phyloP scores from a whole-genome alignment of 352 stramenopile genomes.

The Aphanomyces cochlioides region DNA sequence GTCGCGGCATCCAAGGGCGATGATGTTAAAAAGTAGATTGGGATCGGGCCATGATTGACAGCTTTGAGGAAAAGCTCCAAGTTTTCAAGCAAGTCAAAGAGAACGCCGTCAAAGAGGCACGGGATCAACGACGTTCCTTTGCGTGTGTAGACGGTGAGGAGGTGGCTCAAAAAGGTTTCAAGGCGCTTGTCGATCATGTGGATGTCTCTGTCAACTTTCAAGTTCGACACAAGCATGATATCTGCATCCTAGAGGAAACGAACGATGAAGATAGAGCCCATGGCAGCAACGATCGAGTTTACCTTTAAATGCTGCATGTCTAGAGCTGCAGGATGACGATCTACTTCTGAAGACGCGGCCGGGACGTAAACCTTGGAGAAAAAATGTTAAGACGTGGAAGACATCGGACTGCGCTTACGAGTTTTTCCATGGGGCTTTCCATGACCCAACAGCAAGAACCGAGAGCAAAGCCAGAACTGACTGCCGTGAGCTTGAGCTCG shows the following conservation, averaged over 20 bases:
- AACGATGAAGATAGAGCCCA: slow-evolving; percentile 10
- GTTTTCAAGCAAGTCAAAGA: slow-evolving; percentile 78
- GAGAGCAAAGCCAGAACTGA: slow-evolving; percentile 73
- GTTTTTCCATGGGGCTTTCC: slow-evolving; percentile 56
- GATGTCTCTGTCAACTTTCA: slow-evolving; percentile 70
- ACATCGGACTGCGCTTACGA: slow-evolving; percentile 32
- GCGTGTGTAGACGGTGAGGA: slow-evolving; percentile 59
- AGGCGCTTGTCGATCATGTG: slow-evolving; percentile 49
- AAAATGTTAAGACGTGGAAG: background rate
- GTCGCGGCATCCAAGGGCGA: slow-evolving; percentile 50
- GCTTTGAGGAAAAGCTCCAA: slow-evolving; percentile 50
- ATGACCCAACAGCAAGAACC: slow-evolving; percentile 69
- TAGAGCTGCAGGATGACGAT: slow-evolving; percentile 78
- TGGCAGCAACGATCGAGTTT: background rate
- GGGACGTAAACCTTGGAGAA: slow-evolving; percentile 50
- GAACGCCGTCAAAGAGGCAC: slow-evolving; percentile 49
- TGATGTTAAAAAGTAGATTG: slow-evolving; percentile 62
- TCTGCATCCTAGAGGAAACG: slow-evolving; percentile 60
- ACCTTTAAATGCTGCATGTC: slow-evolving; percentile 50
- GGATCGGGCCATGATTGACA: slow-evolving; percentile 43
- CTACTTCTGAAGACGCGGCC: slow-evolving; percentile 73
- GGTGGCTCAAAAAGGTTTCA: slow-evolving; percentile 54
- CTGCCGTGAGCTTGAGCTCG: slow-evolving; percentile 59
- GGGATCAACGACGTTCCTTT: slow-evolving; percentile 68
- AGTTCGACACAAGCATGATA: slow-evolving; percentile 67